A percentile compares a stretch with the other conserved stretches of the same genome.
phyloP scores from a whole-genome alignment of 768 basidiomycete species.

The Suillus bovinus region DNA sequence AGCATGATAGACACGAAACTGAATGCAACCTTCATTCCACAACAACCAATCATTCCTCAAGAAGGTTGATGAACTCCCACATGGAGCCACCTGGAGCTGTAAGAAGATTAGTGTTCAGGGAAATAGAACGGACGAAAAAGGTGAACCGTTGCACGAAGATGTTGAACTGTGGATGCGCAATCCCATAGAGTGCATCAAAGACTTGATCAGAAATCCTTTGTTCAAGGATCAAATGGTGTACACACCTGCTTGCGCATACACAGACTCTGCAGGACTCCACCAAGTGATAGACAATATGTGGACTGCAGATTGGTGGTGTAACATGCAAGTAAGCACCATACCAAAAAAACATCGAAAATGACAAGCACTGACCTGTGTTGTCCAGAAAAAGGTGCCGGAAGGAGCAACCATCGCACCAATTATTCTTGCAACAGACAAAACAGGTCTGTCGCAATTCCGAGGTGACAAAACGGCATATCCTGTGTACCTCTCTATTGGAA shows the following conservation, averaged over 20 bases:
- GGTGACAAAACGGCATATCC: slow-evolving; percentile 30
- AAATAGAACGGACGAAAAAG: slow-evolving; percentile 16
- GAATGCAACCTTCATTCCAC: slow-evolving; percentile 22
- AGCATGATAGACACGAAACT: slow-evolving; percentile 3
- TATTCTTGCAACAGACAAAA: slow-evolving; percentile 36
- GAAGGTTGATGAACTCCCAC: slow-evolving; percentile 22
- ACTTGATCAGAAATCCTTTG: too few species aligned
- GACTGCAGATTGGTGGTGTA: too few species aligned
- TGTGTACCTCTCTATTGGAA: slow-evolving; percentile 27
- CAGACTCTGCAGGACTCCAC: too few species aligned
- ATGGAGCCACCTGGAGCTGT: slow-evolving; percentile 24
- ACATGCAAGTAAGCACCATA: too few species aligned
- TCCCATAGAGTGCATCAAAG: too few species aligned
- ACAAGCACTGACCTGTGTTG: too few species aligned
- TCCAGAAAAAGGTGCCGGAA: too few species aligned
- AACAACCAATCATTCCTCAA: slow-evolving; percentile 25
- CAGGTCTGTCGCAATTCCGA: slow-evolving; percentile 39
- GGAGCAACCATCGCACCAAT: too few species aligned
- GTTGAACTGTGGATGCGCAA: slow-evolving; percentile 26
- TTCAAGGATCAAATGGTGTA: too few species aligned
- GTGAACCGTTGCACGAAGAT: slow-evolving; percentile 12
- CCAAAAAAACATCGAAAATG: too few species aligned
- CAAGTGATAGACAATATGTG: too few species aligned
- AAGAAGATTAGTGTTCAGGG: slow-evolving; percentile 20
- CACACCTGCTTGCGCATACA: too few species aligned